Percentiles rank a stretch among this genome's conserved stretches.
Conservation (phyloP, 768 basidiomycete species). For the Boletus vermiculosoides region DNA sequence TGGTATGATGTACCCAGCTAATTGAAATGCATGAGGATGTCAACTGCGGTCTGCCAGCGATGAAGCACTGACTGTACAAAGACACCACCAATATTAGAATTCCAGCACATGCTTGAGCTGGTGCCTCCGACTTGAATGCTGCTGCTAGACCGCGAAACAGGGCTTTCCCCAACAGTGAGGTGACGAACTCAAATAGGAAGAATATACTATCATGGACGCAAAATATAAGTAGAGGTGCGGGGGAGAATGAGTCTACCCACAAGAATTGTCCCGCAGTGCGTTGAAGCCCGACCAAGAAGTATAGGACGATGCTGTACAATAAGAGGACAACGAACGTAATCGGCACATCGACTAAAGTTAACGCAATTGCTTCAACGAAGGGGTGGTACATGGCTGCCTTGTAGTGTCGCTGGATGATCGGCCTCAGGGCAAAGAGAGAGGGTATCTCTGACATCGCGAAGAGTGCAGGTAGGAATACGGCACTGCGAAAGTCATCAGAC, state of each 20-base stretch:
- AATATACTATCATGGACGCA: slow-evolving; percentile 42
- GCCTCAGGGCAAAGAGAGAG: slow-evolving; percentile 44
- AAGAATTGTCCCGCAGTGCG: slow-evolving; percentile 60
- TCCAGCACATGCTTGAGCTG: slow-evolving; percentile 61
- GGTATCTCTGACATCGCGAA: slow-evolving; percentile 60
- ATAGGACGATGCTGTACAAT: slow-evolving; percentile 45
- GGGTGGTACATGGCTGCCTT: slow-evolving; percentile 51
- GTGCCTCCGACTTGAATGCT: slow-evolving; percentile 54
- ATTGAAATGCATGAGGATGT: not conserved
- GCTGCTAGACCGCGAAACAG: slow-evolving; percentile 73
- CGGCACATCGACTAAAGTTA: slow-evolving; percentile 48
- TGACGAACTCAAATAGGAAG: slow-evolving; percentile 55
- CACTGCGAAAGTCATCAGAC: slow-evolving; percentile 31
- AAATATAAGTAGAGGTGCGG: slow-evolving; percentile 10
- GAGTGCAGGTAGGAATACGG: slow-evolving; percentile 58
- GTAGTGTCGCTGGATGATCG: slow-evolving; percentile 44
- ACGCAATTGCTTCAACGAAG: slow-evolving; percentile 45
- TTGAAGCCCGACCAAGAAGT: slow-evolving; percentile 63
- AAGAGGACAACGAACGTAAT: slow-evolving; percentile 37
- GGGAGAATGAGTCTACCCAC: slow-evolving; percentile 38
- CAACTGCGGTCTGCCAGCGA: too few species aligned
- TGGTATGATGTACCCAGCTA: slow-evolving; percentile 57
- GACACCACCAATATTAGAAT: slow-evolving; percentile 51
- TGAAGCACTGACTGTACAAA: slow-evolving; percentile 39
- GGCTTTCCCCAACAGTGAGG: slow-evolving; percentile 66